phyloP scores from a whole-genome alignment of 371 early-diverging fungal genomes.

The Zancudomyces culisetae region DNA sequence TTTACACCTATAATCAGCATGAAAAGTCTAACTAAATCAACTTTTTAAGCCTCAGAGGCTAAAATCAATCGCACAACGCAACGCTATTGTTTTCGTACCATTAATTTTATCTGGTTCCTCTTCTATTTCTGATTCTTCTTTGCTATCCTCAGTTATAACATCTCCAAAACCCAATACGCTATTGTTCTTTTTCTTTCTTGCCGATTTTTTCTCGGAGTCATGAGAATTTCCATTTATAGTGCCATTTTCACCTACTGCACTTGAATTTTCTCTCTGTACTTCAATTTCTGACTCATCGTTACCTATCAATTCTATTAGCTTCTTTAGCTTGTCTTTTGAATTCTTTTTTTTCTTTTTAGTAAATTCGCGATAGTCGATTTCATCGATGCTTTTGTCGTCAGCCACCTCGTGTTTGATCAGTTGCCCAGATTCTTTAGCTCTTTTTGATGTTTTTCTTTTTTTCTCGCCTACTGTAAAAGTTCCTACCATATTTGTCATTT shows the following conservation, averaged over 20 bases:
- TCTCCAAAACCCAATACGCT: not conserved
- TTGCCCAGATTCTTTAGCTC: no score
- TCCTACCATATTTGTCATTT: not conserved
- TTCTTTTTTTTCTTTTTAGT: slow-evolving; percentile 19
- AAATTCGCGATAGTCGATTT: slow-evolving; percentile 16
- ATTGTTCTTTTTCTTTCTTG: no score
- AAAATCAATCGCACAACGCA: no score
- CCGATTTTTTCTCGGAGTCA: no score
- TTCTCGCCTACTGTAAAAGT: not conserved
- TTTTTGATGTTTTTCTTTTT: not conserved
- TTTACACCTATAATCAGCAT: no score
- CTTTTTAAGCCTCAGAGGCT: no score
- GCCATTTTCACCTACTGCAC: slow-evolving; percentile 6
- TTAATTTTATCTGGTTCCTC: slow-evolving; percentile 11
- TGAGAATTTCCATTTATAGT: not conserved
- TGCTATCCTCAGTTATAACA: slow-evolving; percentile 1
- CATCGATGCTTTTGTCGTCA: slow-evolving; percentile 30
- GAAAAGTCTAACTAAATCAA: no score
- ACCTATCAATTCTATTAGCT: slow-evolving; percentile 1
- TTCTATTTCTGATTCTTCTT: slow-evolving; percentile 9
- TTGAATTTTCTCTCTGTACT: slow-evolving; percentile 15
- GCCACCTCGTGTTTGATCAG: slow-evolving; percentile 24
- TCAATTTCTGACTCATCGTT: slow-evolving; percentile 8
- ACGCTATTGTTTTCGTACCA: no score
- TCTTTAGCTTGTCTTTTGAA: slow-evolving; percentile 18